These are phyloP conservation scores for Coniochaeta sp. DNA, from an alignment of 2,329 filamentous ascomycete species.

Conservation along the genomic window DNA sequence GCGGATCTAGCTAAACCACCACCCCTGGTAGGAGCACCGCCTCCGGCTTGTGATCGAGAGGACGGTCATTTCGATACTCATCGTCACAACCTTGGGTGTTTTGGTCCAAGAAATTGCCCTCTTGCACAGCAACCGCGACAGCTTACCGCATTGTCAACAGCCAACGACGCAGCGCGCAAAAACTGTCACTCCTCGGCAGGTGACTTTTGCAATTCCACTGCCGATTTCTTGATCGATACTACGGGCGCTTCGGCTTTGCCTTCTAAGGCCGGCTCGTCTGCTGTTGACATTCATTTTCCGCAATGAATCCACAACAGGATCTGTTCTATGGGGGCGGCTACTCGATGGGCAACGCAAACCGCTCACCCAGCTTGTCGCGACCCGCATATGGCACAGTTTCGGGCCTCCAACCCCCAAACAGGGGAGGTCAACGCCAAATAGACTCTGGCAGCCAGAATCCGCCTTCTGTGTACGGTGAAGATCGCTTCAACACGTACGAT, in stretches of 20 bases:
- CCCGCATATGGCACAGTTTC: constrained; percentile 54
- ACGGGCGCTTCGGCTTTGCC: background rate
- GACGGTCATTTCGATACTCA: background rate
- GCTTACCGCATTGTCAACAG: background rate
- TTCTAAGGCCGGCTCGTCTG: background rate
- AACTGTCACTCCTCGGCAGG: background rate
- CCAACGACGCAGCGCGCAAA: background rate
- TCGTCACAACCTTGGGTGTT: background rate
- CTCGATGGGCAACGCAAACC: constrained; percentile 42
- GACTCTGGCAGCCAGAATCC: constrained; percentile 59
- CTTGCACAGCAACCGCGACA: background rate
- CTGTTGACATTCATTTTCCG: constrained; percentile 9
- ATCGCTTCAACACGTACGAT: constrained; percentile 57
- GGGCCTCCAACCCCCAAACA: constrained; percentile 42
- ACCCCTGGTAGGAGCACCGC: background rate
- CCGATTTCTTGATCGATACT: background rate
- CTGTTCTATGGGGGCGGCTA: constrained; percentile 68
- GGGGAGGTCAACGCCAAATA: constrained; percentile 70
- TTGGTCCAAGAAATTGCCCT: background rate
- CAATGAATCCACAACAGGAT: constrained; percentile 47
- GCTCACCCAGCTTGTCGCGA: constrained; percentile 64
- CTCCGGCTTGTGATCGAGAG: background rate
- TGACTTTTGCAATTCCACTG: background rate
- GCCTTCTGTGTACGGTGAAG: constrained; percentile 61
- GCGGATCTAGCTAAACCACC: background rate